Conservation (phyloP, 306 rosid genomes). For the Corylus americana region DNA sequence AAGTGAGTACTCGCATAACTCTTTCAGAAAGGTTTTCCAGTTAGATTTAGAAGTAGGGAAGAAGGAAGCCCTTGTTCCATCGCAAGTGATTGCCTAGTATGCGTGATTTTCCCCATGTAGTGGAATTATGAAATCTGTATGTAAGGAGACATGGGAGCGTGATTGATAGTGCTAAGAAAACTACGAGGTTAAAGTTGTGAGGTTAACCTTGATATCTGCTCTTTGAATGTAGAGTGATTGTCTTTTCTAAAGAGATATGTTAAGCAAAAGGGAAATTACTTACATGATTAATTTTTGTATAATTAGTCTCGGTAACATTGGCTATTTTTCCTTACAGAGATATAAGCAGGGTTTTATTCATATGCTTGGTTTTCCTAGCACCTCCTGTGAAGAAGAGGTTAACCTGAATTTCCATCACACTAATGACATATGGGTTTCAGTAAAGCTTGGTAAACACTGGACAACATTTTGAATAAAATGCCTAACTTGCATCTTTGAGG, state of each 20-base stretch:
- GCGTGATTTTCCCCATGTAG: not conserved
- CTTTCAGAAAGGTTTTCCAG: not conserved
- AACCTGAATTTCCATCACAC: not conserved
- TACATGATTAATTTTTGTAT: not conserved
- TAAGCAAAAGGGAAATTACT: not conserved
- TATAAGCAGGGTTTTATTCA: not conserved
- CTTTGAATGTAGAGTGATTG: not conserved
- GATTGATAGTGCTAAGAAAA: not conserved
- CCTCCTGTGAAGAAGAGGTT: not conserved
- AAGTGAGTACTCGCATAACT: not conserved
- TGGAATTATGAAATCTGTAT: not conserved
- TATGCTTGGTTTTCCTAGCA: not conserved
- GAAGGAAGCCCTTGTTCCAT: not conserved
- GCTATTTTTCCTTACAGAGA: not conserved
- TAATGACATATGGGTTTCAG: not conserved
- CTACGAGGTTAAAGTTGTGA: not conserved
- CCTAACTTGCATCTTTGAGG: not conserved
- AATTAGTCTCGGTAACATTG: not conserved
- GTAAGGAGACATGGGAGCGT: not conserved
- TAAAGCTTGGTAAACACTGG: not conserved
- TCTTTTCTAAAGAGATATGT: not conserved
- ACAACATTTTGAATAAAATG: not conserved
- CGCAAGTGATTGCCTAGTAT: not conserved
- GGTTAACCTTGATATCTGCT: not conserved
- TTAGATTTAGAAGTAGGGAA: conserved; percentile 1